phyloP scores from a whole-genome alignment of 2,329 filamentous ascomycete genomes.

The Decorospora gaudefroyi region DNA sequence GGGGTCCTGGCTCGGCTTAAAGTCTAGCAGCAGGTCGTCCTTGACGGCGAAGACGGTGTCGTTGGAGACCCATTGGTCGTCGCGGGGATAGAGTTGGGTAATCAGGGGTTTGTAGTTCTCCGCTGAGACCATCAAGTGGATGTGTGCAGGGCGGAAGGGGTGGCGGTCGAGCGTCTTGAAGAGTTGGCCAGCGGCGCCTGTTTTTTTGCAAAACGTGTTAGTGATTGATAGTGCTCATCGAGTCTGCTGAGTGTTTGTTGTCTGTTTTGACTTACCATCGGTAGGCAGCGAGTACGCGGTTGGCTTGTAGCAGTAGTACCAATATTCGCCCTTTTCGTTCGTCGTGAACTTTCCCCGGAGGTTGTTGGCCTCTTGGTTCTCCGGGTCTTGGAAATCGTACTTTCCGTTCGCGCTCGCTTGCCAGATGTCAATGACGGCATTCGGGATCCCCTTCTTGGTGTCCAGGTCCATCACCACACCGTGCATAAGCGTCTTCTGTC shows the following conservation, averaged over 20 bases:
- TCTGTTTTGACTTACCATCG: constrained; percentile 56
- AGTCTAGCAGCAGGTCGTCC: constrained; percentile 63
- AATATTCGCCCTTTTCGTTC: constrained; percentile 70
- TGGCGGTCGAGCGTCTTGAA: constrained; percentile 61
- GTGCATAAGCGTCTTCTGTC: constrained; percentile 68
- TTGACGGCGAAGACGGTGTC: constrained; percentile 67
- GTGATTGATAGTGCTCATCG: constrained; percentile 4
- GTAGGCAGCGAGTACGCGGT: constrained; percentile 73
- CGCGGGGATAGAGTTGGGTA: constrained; percentile 63
- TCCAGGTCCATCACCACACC: constrained; percentile 67
- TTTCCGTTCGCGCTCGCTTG: constrained; percentile 75
- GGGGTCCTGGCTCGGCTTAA: constrained; percentile 57
- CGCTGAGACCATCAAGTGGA: constrained; percentile 61
- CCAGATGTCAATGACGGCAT: constrained; percentile 77
- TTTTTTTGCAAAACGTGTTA: too few relatives aligned
- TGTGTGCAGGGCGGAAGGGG: constrained; percentile 65
- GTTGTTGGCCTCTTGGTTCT: constrained; percentile 73
- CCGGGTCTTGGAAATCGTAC: constrained; percentile 76
- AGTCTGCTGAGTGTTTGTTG: too few relatives aligned
- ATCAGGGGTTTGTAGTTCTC: constrained; percentile 61
- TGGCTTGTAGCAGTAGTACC: constrained; percentile 75
- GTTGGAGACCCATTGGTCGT: constrained; percentile 61
- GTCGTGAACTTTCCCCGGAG: constrained; percentile 75
- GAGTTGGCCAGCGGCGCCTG: constrained; percentile 57
- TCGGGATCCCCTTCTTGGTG: constrained; percentile 67